phyloP scores from a whole-genome alignment of 2,329 filamentous ascomycete species.

The Fusarium sarcochroum region DNA sequence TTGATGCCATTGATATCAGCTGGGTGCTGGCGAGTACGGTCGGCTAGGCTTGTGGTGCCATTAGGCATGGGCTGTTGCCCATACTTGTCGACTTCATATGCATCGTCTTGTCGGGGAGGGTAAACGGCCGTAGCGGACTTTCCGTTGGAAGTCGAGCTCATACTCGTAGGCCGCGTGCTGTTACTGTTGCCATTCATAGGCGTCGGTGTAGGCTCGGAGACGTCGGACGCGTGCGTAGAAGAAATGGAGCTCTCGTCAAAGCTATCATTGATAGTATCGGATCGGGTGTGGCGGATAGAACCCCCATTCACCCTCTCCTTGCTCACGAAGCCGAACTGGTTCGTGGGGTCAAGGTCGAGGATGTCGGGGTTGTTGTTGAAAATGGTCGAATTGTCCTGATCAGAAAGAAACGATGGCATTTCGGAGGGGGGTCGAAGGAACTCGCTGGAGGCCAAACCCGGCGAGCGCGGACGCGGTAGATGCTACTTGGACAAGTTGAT shows the following conservation, averaged over 20 bases:
- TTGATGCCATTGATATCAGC: conserved; percentile 41
- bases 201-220: conserved; percentile 61
- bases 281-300: conserved; percentile 57
- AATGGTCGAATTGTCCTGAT: conserved; percentile 60
- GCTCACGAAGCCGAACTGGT: conserved; percentile 54
- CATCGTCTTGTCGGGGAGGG: conserved; percentile 48
- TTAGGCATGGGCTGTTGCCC: conserved; percentile 47
- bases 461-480: conserved; percentile 45
- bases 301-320: conserved; percentile 56
- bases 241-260: conserved; percentile 69
- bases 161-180: conserved; percentile 64
- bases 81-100: conserved; percentile 34
- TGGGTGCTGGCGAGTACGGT: conserved; percentile 48
- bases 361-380: conserved; percentile 60
- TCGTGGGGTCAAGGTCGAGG: conserved; percentile 60
- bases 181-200: conserved; percentile 61
- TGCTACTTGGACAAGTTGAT: conserved; percentile 45
- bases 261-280: conserved; percentile 65
- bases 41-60: conserved; percentile 47
- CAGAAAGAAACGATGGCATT: conserved; percentile 70
- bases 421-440: conserved; percentile 51
- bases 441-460: conserved; percentile 44
- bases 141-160: conserved; percentile 72
- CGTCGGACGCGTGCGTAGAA: conserved; percentile 67
- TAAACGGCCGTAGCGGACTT: conserved; percentile 57